A percentile compares a stretch with the other conserved stretches of the same genome.
These are phyloP conservation scores for Malassezia dermatis DNA, from an alignment of 1,284 basidiomycete genomes.

Conservation along the genomic window DNA sequence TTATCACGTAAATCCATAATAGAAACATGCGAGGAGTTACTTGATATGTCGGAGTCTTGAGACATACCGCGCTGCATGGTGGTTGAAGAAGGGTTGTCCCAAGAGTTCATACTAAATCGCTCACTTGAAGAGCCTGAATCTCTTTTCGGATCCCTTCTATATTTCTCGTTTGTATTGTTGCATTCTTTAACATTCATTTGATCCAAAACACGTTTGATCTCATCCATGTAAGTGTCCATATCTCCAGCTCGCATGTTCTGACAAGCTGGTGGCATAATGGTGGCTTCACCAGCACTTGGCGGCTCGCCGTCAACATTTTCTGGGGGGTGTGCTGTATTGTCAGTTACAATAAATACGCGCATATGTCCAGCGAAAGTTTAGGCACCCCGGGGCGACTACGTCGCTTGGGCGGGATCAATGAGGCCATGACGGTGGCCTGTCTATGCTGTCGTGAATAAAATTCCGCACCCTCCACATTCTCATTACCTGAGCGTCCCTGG, in stretches of 20 bases:
- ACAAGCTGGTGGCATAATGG: conserved; percentile 11
- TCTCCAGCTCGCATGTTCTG: not conserved
- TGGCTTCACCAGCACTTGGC: not conserved
- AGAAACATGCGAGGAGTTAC: not conserved
- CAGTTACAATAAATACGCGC: not conserved
- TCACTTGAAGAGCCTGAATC: not conserved
- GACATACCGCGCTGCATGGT: not conserved
- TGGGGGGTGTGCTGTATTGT: not conserved
- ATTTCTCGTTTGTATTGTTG: not conserved
- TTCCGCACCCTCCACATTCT: not conserved
- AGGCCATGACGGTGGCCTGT: conserved; percentile 20
- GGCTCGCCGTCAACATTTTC: not conserved
- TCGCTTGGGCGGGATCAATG: conserved; percentile 41
- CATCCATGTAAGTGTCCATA: conserved; percentile 2
- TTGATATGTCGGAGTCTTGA: not conserved
- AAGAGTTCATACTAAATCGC: not conserved
- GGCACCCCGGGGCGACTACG: conserved; percentile 22
- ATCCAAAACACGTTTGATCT: conserved; percentile 3
- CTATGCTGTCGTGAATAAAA: not conserved
- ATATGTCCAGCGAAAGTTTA: conserved; percentile 18
- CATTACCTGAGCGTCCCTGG: too few species aligned
- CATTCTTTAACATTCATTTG: not conserved
- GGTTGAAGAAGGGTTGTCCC: not conserved
- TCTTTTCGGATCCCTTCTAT: not conserved
- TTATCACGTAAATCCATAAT: conserved; percentile 49